Conservation (phyloP, 2,329 filamentous ascomycete species). For the Colletotrichum aenigma region DNA sequence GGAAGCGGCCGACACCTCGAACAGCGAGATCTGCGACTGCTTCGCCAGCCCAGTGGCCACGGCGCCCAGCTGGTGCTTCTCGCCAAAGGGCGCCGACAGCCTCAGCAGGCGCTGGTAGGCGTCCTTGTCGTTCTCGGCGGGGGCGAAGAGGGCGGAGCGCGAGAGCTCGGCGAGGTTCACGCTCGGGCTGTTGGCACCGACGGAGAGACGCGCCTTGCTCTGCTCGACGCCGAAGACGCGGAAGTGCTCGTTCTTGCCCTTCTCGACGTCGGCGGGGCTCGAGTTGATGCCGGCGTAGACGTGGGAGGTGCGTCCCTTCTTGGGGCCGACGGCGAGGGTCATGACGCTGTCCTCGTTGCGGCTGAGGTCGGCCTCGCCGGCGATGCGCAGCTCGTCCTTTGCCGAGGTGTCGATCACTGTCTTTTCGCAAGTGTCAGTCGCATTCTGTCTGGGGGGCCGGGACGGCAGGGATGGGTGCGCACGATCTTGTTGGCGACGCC, state of each 20-base stretch:
- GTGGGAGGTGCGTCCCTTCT: slow-evolving; percentile 43
- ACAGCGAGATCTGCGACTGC: slow-evolving; percentile 79
- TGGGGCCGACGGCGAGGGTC: slow-evolving; percentile 74
- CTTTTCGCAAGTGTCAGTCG: slow-evolving; percentile 40
- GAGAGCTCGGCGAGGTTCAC: slow-evolving; percentile 55
- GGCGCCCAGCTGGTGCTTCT: slow-evolving; percentile 67
- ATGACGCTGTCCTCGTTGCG: slow-evolving; percentile 89
- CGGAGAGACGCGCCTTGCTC: slow-evolving; percentile 37
- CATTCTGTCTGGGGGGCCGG: not conserved
- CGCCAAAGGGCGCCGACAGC: slow-evolving; percentile 50
- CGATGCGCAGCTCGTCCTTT: slow-evolving; percentile 66
- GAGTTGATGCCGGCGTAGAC: slow-evolving; percentile 86
- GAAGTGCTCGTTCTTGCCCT: slow-evolving; percentile 84
- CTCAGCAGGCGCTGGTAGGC: slow-evolving; percentile 65
- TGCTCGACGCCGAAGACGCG: slow-evolving; percentile 70
- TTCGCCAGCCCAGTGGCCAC: slow-evolving; percentile 80
- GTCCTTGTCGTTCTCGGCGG: slow-evolving; percentile 51
- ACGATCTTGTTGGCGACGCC: slow-evolving; percentile 90
- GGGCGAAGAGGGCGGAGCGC: slow-evolving; percentile 56
- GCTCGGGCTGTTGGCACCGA: slow-evolving; percentile 30
- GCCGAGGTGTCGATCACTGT: slow-evolving; percentile 74
- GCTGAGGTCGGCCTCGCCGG: slow-evolving; percentile 77
- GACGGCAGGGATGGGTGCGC: slow-evolving; percentile 34
- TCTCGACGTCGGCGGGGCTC: slow-evolving; percentile 70
- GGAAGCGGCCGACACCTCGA: slow-evolving; percentile 65